Percentiles rank a stretch among this genome's conserved stretches.
Evolutionary conservation across 73 alveolate species (phyloP).

Genomic region (Blepharisma japonicum): DNA sequence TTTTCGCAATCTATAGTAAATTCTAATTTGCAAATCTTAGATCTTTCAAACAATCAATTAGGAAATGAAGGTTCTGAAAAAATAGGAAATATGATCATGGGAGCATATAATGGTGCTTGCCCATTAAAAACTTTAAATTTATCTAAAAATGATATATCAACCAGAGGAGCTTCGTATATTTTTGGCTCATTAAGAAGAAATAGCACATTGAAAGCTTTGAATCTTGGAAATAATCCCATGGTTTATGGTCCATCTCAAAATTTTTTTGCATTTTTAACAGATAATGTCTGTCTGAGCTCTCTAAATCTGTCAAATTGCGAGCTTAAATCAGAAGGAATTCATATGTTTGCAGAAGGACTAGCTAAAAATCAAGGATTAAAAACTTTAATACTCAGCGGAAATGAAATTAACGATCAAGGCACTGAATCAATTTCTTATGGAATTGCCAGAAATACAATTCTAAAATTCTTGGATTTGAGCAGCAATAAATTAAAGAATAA

Average conservation of each 20-base stretch:
- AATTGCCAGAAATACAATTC: neutral
- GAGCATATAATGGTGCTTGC: constrained; percentile 17
- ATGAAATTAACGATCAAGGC: constrained; percentile 38
- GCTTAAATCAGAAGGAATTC: constrained; percentile 31
- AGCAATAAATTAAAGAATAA: constrained; percentile 19
- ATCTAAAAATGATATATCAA: constrained; percentile 37
- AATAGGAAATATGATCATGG: constrained; percentile 1
- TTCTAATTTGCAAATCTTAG: neutral
- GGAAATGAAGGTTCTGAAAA: constrained; percentile 33
- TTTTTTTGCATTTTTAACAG: constrained; percentile 15
- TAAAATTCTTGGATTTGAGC: constrained; percentile 27
- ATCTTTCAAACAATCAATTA: neutral
- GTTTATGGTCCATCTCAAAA: neutral
- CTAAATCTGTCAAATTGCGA: constrained; percentile 29
- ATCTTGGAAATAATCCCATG: constrained; percentile 26
- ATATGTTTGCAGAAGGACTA: constrained; percentile 39
- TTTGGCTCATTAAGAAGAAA: constrained; percentile 20
- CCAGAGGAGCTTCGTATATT: constrained; percentile 24
- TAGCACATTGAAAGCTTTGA: neutral
- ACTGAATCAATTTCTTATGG: constrained; percentile 38
- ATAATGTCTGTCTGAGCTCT: neutral
- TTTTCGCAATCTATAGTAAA: neutral
- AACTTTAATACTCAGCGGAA: constrained; percentile 34
- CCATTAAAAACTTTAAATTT: constrained; percentile 32
- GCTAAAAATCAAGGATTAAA: constrained; percentile 35